Percentiles rank a stretch among this genome's conserved stretches.
phyloP scores from a whole-genome alignment of 768 basidiomycete genomes.

The Kwoniella newhampshirensis region DNA sequence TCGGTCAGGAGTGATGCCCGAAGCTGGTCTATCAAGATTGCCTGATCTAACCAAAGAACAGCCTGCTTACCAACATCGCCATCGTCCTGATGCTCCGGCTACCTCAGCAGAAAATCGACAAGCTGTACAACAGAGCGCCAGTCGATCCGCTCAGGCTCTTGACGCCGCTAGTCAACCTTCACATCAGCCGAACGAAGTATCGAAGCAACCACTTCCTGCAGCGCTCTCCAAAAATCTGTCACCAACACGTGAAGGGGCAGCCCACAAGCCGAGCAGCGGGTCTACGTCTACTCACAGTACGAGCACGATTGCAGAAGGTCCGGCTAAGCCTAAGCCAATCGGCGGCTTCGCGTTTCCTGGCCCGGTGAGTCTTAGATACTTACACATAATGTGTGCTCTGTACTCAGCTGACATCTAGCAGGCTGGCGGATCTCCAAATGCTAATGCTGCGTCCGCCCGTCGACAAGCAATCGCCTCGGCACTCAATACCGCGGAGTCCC shows the following conservation, averaged over 20 bases:
- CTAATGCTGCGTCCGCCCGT: conserved; percentile 15
- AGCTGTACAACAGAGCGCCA: no score
- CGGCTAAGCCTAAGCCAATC: conserved; percentile 4
- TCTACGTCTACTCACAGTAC: not conserved
- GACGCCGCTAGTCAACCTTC: no score
- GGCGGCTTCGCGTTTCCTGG: conserved; percentile 4
- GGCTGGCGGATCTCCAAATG: not conserved
- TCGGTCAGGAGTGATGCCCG: not conserved
- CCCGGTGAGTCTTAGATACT: not conserved
- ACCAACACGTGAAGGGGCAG: not conserved
- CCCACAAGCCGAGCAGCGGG: conserved; percentile 13
- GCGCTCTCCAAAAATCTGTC: not conserved
- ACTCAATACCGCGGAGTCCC: not conserved
- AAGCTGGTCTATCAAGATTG: conserved; percentile 10
- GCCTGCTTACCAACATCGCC: conserved; percentile 39
- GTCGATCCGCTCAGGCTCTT: no score
- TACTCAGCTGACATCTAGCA: not conserved
- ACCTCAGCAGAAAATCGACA: no score
- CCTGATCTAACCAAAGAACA: not conserved
- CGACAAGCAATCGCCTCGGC: conserved; percentile 18
- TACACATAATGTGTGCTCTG: not conserved
- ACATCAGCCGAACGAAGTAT: not conserved
- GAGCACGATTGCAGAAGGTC: not conserved
- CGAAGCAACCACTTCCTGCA: not conserved
- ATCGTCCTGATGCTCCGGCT: conserved; percentile 29